phyloP scores from a whole-genome alignment of 176 grass and related monocot species.

The Eleusine indica region DNA sequence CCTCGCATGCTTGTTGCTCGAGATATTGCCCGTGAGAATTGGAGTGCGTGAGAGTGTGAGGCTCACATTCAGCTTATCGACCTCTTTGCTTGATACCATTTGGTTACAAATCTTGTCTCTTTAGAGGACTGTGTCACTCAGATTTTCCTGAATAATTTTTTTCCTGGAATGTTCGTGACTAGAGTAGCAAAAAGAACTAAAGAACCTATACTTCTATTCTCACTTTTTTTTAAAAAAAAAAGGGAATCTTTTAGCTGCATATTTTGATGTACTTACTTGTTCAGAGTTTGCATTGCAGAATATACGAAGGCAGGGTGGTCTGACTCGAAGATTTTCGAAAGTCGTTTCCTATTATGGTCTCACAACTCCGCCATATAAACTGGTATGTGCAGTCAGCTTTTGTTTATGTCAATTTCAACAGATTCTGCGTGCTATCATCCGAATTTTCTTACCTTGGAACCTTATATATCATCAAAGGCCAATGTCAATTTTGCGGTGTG shows the following conservation, averaged over 20 bases:
- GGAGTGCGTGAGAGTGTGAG: background rate
- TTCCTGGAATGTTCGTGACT: background rate
- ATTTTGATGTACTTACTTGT: background rate
- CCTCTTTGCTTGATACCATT: background rate
- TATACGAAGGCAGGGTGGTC: conserved; percentile 21
- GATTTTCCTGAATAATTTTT: background rate
- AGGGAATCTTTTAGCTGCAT: background rate
- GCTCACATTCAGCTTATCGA: background rate
- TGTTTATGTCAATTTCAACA: background rate
- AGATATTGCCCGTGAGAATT: background rate
- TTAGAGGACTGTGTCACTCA: background rate
- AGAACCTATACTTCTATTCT: background rate
- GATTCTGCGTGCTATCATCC: background rate
- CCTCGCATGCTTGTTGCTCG: background rate
- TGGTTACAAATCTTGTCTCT: background rate
- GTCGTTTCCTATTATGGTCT: conserved; percentile 68
- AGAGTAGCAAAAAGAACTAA: background rate
- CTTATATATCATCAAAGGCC: too few species aligned
- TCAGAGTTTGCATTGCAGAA: conserved; percentile 18
- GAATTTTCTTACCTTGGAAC: background rate
- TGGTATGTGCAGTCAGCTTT: conserved; percentile 40
- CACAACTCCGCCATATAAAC: conserved; percentile 79
- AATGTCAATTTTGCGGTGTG: background rate
- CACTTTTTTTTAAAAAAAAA: background rate
- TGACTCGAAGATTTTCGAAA: conserved; percentile 43